Evolutionary conservation across 495 filamentous ascomycete species (phyloP), one percentile per base, ranked within the genome.

Genomic region (Polyplosphaeria fusca): DNA sequence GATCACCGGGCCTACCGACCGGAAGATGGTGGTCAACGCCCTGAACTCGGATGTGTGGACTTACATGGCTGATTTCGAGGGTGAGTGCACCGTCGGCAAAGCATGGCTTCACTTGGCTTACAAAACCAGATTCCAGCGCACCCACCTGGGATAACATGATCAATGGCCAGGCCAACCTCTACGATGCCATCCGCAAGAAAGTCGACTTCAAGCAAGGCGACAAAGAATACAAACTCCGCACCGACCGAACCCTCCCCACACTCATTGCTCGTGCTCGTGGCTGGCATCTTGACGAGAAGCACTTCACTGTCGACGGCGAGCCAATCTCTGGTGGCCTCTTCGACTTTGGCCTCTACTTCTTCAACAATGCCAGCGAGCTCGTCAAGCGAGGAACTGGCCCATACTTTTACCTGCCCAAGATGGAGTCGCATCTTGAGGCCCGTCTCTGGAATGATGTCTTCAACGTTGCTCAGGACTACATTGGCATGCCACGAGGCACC

Each of bases 71-170:
- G 93, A 99, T 76, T 93, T 99, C 53, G 93, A 99, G 76, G 91
- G 90, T 91, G 70, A 45, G 75, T 23, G 23, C 16, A n/a, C n/a
- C n/a, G n/a, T n/a, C n/a, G n/a, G n/a, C n/a, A n/a, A n/a, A n/a
- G n/a, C n/a, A n/a, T n/a, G n/a, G n/a, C n/a, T n/a, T n/a, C n/a
- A 45, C 13, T 39, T 30, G 22, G 24, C 9, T 19, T 38, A 39
- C 47, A 25, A 24, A 13, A 13, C 42, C 41, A 95, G 93, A 99
- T 71, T 97, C 93, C 3, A 95, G 82, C 71, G 93, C 94, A 22
- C 93, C 93, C 26, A 97, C 93, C 22, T 99, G 93, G 93, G 90
- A 96, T 44, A 99, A 97, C 79, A 96, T 99, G 92, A 83, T 96
- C 76, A 93, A 93, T 69, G 93, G 93, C 49, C 93, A 99, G 77